Percentiles rank a stretch among this genome's conserved stretches.
phyloP scores from a whole-genome alignment of 352 stramenopile species.

The Globisporangium sylvaticum region DNA sequence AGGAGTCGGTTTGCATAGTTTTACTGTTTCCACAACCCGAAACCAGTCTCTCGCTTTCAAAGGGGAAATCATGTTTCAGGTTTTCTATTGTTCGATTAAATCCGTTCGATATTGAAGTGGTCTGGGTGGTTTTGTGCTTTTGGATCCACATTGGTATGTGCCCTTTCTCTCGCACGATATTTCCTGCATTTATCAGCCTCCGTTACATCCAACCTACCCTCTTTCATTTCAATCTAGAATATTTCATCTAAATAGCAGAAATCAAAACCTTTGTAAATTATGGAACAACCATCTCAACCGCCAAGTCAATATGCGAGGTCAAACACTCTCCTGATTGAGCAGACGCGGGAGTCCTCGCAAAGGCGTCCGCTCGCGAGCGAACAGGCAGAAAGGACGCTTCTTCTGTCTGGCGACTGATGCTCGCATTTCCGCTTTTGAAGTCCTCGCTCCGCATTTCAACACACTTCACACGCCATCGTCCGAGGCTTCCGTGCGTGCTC shows the following conservation, averaged over 20 bases:
- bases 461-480: too few species aligned
- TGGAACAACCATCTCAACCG: too few species aligned
- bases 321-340: too few species aligned
- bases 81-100: slow-evolving; percentile 2
- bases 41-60: not conserved
- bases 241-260: too few species aligned
- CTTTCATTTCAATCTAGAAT: too few species aligned
- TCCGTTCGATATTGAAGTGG: slow-evolving; percentile 3
- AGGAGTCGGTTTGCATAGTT: not conserved
- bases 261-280: too few species aligned
- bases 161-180: not conserved
- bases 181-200: not conserved
- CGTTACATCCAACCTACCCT: not conserved
- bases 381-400: not conserved
- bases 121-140: not conserved
- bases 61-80: not conserved
- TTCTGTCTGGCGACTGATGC: not conserved
- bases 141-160: not conserved
- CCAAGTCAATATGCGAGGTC: too few species aligned
- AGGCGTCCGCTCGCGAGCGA: not conserved
- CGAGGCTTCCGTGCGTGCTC: too few species aligned
- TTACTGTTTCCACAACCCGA: not conserved
- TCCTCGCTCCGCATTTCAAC: not conserved
- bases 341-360: too few species aligned
- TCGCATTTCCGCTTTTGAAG: not conserved